Conservation (phyloP, 2,329 filamentous ascomycete genomes). For the Diaporthe sp. region DNA sequence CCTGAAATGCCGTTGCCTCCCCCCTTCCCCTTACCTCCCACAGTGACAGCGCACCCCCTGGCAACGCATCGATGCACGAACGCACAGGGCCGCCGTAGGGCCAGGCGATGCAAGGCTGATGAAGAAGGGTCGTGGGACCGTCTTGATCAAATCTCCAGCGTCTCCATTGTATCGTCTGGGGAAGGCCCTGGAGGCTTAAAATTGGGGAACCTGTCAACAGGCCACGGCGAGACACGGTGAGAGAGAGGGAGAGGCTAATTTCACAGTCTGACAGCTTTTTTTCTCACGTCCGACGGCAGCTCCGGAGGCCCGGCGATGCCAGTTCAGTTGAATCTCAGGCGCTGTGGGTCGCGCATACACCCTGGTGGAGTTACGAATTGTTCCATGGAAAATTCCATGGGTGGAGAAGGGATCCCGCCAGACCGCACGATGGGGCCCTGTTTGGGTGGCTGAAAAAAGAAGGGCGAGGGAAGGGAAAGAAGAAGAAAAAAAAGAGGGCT, state of each 20-base stretch:
- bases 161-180: slow-evolving; percentile 29
- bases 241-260: slow-evolving; percentile 5
- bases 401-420: slow-evolving; percentile 35
- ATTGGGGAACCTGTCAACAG: slow-evolving; percentile 13
- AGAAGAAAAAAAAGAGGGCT: slow-evolving; percentile 5
- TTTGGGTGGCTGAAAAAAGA: slow-evolving; percentile 13
- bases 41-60: slow-evolving; percentile 9
- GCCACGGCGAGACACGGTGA: slow-evolving; percentile 20
- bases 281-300: slow-evolving; percentile 27
- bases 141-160: slow-evolving; percentile 24
- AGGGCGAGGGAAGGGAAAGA: background rate
- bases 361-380: slow-evolving; percentile 35
- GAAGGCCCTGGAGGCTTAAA: slow-evolving; percentile 33
- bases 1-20: background rate
- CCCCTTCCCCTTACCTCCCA: slow-evolving; percentile 5
- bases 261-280: slow-evolving; percentile 11
- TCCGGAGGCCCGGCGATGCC: slow-evolving; percentile 29
- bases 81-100: slow-evolving; percentile 25
- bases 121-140: slow-evolving; percentile 11
- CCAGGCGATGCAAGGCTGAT: slow-evolving; percentile 35
- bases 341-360: slow-evolving; percentile 26
- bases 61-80: background rate
- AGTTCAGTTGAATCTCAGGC: slow-evolving; percentile 28
- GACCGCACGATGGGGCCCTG: slow-evolving; percentile 23
- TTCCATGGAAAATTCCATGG: slow-evolving; percentile 40